Conservation (phyloP, 345 rosid genomes). For the Sisymbrium altissimum region DNA sequence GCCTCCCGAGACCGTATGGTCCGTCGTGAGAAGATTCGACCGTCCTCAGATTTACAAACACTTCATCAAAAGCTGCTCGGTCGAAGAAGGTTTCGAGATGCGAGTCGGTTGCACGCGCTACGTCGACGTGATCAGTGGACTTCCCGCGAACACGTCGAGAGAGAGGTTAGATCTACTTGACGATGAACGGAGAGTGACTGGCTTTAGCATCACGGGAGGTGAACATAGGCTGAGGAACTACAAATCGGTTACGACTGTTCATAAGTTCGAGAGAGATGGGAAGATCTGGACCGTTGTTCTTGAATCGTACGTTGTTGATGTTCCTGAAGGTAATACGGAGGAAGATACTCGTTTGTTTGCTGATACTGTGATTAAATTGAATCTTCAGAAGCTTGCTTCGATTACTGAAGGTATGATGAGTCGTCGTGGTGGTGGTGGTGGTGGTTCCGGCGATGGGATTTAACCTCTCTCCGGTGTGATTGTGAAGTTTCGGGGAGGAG, state of each 20-base stretch:
- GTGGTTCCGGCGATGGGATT: background rate
- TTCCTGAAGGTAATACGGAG: conserved; percentile 89
- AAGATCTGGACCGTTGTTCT: conserved; percentile 60
- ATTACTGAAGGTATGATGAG: conserved; percentile 49
- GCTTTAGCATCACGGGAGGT: conserved; percentile 72
- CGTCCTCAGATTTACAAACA: conserved; percentile 70
- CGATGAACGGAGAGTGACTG: conserved; percentile 55
- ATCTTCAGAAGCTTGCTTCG: conserved; percentile 75
- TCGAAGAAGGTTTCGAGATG: conserved; percentile 41
- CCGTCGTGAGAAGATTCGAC: conserved; percentile 63
- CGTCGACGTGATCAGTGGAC: conserved; percentile 67
- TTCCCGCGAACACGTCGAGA: conserved; percentile 72
- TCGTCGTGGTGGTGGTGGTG: too few species aligned
- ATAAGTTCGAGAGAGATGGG: conserved; percentile 38
- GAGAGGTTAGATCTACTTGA: conserved; percentile 71
- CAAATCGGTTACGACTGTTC: conserved; percentile 73
- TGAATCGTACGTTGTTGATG: conserved; percentile 81
- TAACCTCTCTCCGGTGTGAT: background rate
- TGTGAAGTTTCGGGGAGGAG: background rate
- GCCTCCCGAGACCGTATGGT: conserved; percentile 60
- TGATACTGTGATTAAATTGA: conserved; percentile 72
- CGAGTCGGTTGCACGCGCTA: conserved; percentile 61
- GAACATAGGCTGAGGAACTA: conserved; percentile 78
- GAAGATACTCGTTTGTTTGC: conserved; percentile 88
- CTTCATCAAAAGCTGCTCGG: conserved; percentile 68